phyloP scores from a whole-genome alignment of 2,329 filamentous ascomycete species.

The Corniculantispora saksenae region DNA sequence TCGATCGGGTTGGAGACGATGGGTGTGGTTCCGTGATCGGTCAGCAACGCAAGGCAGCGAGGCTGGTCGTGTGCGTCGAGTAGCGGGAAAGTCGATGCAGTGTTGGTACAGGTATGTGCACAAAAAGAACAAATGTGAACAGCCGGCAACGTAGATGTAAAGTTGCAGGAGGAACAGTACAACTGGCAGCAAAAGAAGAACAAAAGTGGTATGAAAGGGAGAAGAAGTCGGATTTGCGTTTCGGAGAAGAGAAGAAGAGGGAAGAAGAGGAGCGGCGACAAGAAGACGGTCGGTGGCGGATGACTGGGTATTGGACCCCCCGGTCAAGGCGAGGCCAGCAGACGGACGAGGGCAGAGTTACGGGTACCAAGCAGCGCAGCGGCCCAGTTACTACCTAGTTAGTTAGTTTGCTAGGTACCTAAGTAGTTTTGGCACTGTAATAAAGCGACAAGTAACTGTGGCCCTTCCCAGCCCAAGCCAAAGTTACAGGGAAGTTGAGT shows the following conservation, averaged over 20 bases:
- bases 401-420: too few relatives aligned
- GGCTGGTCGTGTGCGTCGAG: slow-evolving; percentile 10
- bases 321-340: background rate
- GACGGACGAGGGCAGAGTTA: background rate
- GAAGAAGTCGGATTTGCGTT: background rate
- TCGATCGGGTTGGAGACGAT: background rate
- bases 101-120: background rate
- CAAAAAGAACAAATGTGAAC: background rate
- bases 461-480: too few relatives aligned
- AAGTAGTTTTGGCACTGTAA: too few relatives aligned
- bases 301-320: background rate
- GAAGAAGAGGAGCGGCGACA: slow-evolving; percentile 8
- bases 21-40: slow-evolving; percentile 13
- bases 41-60: slow-evolving; percentile 1
- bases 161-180: background rate
- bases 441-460: too few relatives aligned
- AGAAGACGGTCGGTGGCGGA: slow-evolving; percentile 4
- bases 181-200: background rate
- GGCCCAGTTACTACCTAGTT: background rate
- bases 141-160: background rate
- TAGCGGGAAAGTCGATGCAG: background rate
- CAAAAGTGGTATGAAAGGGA: slow-evolving; percentile 11
- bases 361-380: too few relatives aligned
- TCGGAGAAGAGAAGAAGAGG: background rate
- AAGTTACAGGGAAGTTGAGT: too few relatives aligned